A percentile compares a stretch with the other conserved stretches of the same genome.
phyloP scores from a whole-genome alignment of 768 basidiomycete species.

The Rhodocollybia butyracea region DNA sequence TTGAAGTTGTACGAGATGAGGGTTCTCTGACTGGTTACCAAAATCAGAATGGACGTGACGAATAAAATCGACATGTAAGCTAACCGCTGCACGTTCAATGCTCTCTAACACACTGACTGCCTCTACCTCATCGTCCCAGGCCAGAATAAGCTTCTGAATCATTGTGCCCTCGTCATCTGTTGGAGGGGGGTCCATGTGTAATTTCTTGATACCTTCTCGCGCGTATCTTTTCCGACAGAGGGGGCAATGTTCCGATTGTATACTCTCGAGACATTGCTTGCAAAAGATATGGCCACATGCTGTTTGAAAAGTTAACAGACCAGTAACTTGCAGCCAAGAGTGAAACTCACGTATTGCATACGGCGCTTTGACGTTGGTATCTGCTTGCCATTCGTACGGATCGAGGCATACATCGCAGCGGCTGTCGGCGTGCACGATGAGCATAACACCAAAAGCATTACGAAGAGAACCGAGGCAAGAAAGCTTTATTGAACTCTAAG shows the following conservation, averaged over 20 bases:
- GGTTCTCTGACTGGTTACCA: neutral
- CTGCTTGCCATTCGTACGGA: slow-evolving; percentile 15
- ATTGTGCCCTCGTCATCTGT: slow-evolving; percentile 30
- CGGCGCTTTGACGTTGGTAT: slow-evolving; percentile 41
- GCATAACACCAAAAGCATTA: slow-evolving; percentile 5
- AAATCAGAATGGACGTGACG: neutral
- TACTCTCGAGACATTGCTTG: slow-evolving; percentile 50
- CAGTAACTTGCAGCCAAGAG: slow-evolving; percentile 8
- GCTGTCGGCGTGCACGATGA: slow-evolving; percentile 5
- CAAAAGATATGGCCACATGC: slow-evolving; percentile 8
- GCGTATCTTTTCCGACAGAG: slow-evolving; percentile 63
- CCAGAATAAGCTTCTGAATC: slow-evolving; percentile 31
- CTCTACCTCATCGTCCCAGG: slow-evolving; percentile 38
- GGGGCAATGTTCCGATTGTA: slow-evolving; percentile 54
- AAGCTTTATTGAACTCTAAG: no score
- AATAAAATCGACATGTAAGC: neutral
- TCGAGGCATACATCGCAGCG: slow-evolving; percentile 8
- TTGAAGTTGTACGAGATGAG: neutral
- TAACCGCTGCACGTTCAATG: neutral
- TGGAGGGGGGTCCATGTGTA: slow-evolving; percentile 58
- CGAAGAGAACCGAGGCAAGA: neutral
- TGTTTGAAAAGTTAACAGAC: neutral
- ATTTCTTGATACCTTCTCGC: slow-evolving; percentile 56
- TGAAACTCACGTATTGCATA: slow-evolving; percentile 63
- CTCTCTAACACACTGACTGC: neutral